These are phyloP conservation scores for Solanum aculeatissimum DNA, from an alignment of 305 asterid genomes.

Conservation along the genomic window DNA sequence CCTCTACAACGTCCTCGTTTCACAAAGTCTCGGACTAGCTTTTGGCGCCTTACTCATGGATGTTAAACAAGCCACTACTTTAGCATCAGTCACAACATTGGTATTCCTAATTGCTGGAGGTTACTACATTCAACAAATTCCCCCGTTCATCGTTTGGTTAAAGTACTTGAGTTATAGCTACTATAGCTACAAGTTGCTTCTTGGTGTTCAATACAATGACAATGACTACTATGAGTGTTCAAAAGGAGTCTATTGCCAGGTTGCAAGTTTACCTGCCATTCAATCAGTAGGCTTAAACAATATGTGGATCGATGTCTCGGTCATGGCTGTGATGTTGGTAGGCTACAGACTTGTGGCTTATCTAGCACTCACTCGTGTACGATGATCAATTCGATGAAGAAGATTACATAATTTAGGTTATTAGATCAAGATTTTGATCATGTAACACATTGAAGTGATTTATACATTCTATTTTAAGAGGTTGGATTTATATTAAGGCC, in stretches of 20 bases:
- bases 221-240: constrained; percentile 64
- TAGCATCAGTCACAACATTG: constrained; percentile 86
- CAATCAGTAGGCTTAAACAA: constrained; percentile 62
- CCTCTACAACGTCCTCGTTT: constrained; percentile 79
- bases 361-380: constrained; percentile 64
- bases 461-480: no score
- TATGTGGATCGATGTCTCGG: constrained; percentile 50
- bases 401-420: neutral
- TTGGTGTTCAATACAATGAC: constrained; percentile 68
- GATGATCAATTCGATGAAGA: constrained; percentile 13
- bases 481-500: no score
- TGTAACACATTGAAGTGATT: neutral
- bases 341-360: constrained; percentile 77
- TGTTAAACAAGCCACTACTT: constrained; percentile 90
- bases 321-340: constrained; percentile 72
- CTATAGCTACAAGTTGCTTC: constrained; percentile 79
- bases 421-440: neutral
- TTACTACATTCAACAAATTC: constrained; percentile 84
- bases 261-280: constrained; percentile 61
- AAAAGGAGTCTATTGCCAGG: constrained; percentile 55
- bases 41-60: constrained; percentile 96
- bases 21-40: constrained; percentile 90
- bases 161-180: constrained; percentile 87
- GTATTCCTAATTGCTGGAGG: constrained; percentile 96
- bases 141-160: constrained; percentile 78